These are phyloP conservation scores for Astrephomene gubernaculifera DNA, from an alignment of 139 green algal genomes.

Conservation along the genomic window DNA sequence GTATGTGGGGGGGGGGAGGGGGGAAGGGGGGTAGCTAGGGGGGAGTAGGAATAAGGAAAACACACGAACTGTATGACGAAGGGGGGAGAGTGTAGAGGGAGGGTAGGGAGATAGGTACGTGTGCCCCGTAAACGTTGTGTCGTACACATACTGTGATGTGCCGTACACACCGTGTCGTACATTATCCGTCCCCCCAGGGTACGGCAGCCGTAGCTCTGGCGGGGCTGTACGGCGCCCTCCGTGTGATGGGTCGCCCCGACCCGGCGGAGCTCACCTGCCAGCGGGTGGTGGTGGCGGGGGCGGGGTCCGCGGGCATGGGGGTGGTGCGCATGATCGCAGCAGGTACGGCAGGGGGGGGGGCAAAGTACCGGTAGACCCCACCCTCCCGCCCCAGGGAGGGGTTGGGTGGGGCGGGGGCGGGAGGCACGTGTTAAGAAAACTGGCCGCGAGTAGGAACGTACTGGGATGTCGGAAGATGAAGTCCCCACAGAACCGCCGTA, in stretches of 20 bases:
- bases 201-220: conserved; percentile 75
- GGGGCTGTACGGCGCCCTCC: conserved; percentile 61
- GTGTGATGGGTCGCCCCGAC: conserved; percentile 48
- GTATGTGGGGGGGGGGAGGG: neutral
- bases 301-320: conserved; percentile 70
- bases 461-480: too few relatives aligned
- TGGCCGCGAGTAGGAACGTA: too few relatives aligned
- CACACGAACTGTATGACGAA: too few relatives aligned
- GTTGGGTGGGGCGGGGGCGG: too few relatives aligned
- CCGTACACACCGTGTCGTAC: too few relatives aligned
- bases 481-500: too few relatives aligned
- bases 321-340: conserved; percentile 74
- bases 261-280: conserved; percentile 70
- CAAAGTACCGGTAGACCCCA: too few relatives aligned
- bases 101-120: too few relatives aligned
- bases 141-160: neutral
- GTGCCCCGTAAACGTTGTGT: too few relatives aligned
- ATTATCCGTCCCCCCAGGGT: conserved; percentile 78
- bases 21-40: neutral
- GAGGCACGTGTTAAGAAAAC: too few relatives aligned
- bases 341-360: conserved; percentile 46
- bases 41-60: too few relatives aligned
- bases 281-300: conserved; percentile 77
- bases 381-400: too few relatives aligned
- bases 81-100: neutral